Conservation (phyloP, 2,329 filamentous ascomycete species). For the Monosporascus sp. region DNA sequence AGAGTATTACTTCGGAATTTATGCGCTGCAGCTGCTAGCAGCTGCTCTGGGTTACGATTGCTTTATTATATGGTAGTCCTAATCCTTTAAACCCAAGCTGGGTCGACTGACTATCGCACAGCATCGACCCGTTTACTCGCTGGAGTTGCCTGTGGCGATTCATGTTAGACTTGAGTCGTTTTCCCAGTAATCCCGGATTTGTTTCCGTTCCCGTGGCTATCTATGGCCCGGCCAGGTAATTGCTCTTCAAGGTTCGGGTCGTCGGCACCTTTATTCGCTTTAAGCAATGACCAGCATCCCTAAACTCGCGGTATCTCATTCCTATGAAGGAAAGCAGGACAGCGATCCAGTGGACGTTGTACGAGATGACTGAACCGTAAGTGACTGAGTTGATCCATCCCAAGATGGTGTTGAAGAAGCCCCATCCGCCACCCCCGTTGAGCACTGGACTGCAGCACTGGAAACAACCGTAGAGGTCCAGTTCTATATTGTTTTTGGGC, state of each 20-base stretch:
- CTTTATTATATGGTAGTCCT: too few species aligned
- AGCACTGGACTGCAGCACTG: slow-evolving; percentile 72
- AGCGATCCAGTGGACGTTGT: slow-evolving; percentile 81
- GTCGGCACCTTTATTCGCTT: slow-evolving; percentile 9
- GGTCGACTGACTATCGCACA: too few species aligned
- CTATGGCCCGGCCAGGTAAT: background rate
- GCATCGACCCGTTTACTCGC: too few species aligned
- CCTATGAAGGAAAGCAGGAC: slow-evolving; percentile 60
- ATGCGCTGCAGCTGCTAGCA: too few species aligned
- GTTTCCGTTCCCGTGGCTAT: background rate
- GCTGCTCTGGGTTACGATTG: too few species aligned
- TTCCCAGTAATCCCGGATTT: too few species aligned
- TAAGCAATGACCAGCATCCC: slow-evolving; percentile 42
- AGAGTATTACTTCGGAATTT: too few species aligned
- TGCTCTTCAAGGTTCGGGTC: background rate
- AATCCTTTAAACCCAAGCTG: too few species aligned
- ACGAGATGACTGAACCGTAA: slow-evolving; percentile 79
- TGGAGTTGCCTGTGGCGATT: too few species aligned
- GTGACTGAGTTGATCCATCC: slow-evolving; percentile 88
- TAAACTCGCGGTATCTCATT: slow-evolving; percentile 62
- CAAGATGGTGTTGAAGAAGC: slow-evolving; percentile 78
- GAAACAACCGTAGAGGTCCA: background rate
- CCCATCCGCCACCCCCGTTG: slow-evolving; percentile 75
- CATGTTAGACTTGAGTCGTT: too few species aligned
- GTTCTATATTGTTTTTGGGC: slow-evolving; percentile 4